These are phyloP conservation scores for Phoma sp. DNA, from an alignment of 2,329 filamentous ascomycete genomes.

Conservation along the genomic window DNA sequence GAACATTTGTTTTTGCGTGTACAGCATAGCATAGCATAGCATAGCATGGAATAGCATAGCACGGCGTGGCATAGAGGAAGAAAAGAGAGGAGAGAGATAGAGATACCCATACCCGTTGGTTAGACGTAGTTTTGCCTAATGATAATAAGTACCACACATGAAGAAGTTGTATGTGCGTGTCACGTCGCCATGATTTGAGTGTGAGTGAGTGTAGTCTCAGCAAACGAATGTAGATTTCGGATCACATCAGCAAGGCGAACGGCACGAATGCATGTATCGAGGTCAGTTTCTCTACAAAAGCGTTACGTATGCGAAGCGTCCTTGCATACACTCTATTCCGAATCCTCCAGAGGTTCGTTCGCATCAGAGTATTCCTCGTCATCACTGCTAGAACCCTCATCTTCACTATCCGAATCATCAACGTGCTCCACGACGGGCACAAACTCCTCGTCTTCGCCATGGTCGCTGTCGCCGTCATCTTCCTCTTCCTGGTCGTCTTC, in stretches of 20 bases:
- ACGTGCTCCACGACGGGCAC: constrained; percentile 17
- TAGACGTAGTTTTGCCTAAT: too few species aligned
- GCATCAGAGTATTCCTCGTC: constrained; percentile 15
- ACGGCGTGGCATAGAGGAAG: constrained; percentile 1
- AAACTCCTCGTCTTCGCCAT: constrained; percentile 25
- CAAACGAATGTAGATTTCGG: too few species aligned
- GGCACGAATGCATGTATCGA: too few species aligned
- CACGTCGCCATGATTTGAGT: too few species aligned
- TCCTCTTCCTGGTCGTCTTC: constrained; percentile 11
- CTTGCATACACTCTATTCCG: neutral
- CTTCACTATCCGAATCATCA: constrained; percentile 24
- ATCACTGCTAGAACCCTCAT: constrained; percentile 12
- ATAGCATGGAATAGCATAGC: neutral
- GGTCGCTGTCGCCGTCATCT: constrained; percentile 14
- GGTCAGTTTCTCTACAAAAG: too few species aligned
- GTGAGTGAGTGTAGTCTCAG: too few species aligned
- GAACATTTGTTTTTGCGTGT: too few species aligned
- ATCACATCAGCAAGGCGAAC: too few species aligned
- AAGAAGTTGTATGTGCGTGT: too few species aligned
- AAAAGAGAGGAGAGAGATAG: neutral
- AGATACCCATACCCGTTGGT: constrained; percentile 4
- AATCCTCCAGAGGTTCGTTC: neutral
- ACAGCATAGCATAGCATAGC: neutral
- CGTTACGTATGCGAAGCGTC: too few species aligned
- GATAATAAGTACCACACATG: too few species aligned